Evolutionary conservation across 768 basidiomycete species (phyloP).

Genomic region (Lactarius psammicola): DNA sequence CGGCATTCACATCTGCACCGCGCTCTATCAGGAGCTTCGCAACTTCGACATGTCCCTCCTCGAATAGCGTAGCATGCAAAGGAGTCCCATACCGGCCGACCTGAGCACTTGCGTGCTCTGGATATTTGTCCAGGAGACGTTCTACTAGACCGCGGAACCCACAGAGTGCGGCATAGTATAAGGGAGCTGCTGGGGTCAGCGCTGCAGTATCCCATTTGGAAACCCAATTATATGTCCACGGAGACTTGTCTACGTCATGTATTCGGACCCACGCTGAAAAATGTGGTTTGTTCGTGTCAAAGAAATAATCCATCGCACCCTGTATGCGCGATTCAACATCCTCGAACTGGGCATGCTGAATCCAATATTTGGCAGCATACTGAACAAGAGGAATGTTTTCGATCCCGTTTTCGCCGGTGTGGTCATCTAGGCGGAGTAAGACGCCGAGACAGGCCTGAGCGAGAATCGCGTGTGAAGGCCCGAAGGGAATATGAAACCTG

Average conservation of each 20-base stretch:
- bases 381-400: neutral
- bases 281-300: neutral
- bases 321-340: neutral
- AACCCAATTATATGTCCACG: too few species aligned
- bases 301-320: neutral
- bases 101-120: neutral
- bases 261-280: neutral
- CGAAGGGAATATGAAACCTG: neutral
- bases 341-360: neutral
- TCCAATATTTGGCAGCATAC: neutral
- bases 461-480: neutral
- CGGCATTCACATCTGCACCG: neutral
- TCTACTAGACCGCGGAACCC: neutral
- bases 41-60: neutral
- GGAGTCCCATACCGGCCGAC: neutral
- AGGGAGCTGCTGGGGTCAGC: neutral
- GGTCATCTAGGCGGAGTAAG: neutral
- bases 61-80: neutral
- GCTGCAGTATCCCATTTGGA: too few species aligned
- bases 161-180: neutral
- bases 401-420: too few species aligned
- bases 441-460: neutral
- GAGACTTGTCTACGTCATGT: neutral
- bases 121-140: neutral
- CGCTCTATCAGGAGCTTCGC: neutral